Evolutionary conservation across 2,329 filamentous ascomycete genomes (phyloP), one percentile per base, ranked within the genome.

Genomic region (Pseudogymnoascus sp.): DNA sequence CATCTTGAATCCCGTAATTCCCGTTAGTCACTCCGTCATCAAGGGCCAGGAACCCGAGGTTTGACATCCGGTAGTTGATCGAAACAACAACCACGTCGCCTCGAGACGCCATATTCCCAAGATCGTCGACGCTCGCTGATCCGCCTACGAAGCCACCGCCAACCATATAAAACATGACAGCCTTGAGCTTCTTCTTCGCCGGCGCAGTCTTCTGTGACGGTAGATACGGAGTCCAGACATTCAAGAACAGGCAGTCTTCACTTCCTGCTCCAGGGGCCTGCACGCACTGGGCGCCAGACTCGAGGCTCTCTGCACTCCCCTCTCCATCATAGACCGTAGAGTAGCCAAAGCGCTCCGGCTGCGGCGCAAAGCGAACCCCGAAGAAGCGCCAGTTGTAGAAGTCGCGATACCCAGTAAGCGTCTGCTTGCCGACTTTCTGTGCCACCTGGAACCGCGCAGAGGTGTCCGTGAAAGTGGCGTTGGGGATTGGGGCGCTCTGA

Each of bases 11-110:
- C 16, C 14, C 8, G 23, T 11, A 28, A 14, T 14, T n/a, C 35
- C 63, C 64, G 82, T 83, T 0, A 80, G 80, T 76, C 23, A 77
- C 71, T 0, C 78, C 80, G n/a, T 79, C 80, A 5, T 80, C 76
- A 22, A 82, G 74, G 4, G 81, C 80, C 0, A 83, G 69, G 64
- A 71, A 71, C 5, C 69, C 69, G 25, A 71, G 58, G 16, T 67
- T 70, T 1, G 66, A 67, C 4, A 71, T 63, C 4, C 69, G 62
- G 49, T 71, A 71, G 33, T 71, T 71, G 39, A 71, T 67, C 12
- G 60, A 68, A 5, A 71, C 69, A 12, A 68, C 65, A 8, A 71
- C 67, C n/a, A 71, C 65, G 61, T 71, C 69, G 52, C 69, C 69
- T 62, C 69, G 63, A 38, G 65, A 67, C 22, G 68, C 69, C 39